Evolutionary conservation across 169 alveolate genomes (phyloP), one percentile per base, ranked within the genome.

Genomic region (Plasmodium ovale): DNA sequence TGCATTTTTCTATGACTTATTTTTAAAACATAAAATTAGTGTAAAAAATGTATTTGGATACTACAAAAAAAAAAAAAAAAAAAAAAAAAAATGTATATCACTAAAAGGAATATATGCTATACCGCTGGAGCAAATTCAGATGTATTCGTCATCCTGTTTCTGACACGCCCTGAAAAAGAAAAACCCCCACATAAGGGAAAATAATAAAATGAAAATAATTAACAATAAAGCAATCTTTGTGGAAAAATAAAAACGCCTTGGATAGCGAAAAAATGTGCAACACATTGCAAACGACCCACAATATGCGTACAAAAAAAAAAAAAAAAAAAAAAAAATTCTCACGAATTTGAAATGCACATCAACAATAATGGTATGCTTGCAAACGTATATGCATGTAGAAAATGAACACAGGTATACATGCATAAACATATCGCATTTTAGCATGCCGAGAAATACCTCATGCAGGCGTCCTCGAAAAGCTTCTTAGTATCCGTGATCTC

Each of bases 401-500:
- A 16, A n/a, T 7, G 54, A 37, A 29, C 42, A 14, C 29, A 19
- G 6, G 29, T 21, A 29, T 25, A 19, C 1, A 27, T 10, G 42
- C 2, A 73, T 21, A 3, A 35, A 64, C 12, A 16, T 27, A 58
- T 35, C 56, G 16, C 56, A 0, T 21, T 5, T 21, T n/a, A 14
- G 53, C 16, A 47, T 14, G 19, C 23, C 7, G 12, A 47, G 12
- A n/a, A 47, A 47, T 3, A 77, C 88, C 88, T 77, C 74, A 77
- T 77, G 27, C 88, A 77, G 19, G 88, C 88, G 33, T 77, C 88
- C 25, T 77, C 88, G 53, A 77, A 77, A 4, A 77, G 37, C 53
- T 77, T 77, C 74, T 77, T 77, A 64, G 88, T 77, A 44, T 77
- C 88, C 77, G 59, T 77, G 10, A 77, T 39, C 37, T 77, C 88